A percentile compares a stretch with the other conserved stretches of the same genome.
Conservation (phyloP, 2,329 filamentous ascomycete genomes). For the Alternaria panax region DNA sequence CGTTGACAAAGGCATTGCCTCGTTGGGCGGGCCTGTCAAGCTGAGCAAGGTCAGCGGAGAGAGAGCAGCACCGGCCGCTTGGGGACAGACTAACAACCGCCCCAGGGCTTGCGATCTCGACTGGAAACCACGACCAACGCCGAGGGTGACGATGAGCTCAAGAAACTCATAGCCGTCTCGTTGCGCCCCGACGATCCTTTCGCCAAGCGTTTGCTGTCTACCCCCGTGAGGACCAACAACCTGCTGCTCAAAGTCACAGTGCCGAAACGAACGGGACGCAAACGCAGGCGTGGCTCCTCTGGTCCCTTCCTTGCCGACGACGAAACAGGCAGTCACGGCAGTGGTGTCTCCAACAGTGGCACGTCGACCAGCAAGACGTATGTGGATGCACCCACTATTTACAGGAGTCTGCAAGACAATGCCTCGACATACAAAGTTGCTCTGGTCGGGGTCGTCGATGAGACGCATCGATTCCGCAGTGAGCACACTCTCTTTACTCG, state of each 20-base stretch:
- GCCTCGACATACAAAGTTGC: conserved; percentile 70
- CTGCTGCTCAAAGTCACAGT: conserved; percentile 86
- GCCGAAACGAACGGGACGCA: conserved; percentile 85
- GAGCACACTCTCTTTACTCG: conserved; percentile 21
- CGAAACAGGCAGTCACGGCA: conserved; percentile 15
- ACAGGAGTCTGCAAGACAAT: conserved; percentile 75
- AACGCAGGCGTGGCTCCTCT: conserved; percentile 79
- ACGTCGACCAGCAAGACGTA: conserved; percentile 13
- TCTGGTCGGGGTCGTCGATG: conserved; percentile 74
- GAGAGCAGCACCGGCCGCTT: conserved; percentile 6
- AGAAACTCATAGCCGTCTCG: conserved; percentile 69
- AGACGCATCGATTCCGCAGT: conserved; percentile 87
- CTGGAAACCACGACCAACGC: conserved; percentile 31
- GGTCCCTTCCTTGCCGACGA: conserved; percentile 63
- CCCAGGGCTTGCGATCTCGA: conserved; percentile 39
- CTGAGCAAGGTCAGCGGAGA: conserved; percentile 58
- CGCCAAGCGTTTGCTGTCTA: conserved; percentile 78
- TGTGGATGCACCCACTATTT: conserved; percentile 53
- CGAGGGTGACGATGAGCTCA: conserved; percentile 47
- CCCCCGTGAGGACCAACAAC: conserved; percentile 78
- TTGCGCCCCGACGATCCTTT: conserved; percentile 81
- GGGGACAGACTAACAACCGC: conserved; percentile 17
- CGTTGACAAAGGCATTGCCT: conserved; percentile 68
- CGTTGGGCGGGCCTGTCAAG: conserved; percentile 64
- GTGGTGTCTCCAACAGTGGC: not conserved